phyloP scores from a whole-genome alignment of 129 eudicot genomes.

The Tagetes patula region DNA sequence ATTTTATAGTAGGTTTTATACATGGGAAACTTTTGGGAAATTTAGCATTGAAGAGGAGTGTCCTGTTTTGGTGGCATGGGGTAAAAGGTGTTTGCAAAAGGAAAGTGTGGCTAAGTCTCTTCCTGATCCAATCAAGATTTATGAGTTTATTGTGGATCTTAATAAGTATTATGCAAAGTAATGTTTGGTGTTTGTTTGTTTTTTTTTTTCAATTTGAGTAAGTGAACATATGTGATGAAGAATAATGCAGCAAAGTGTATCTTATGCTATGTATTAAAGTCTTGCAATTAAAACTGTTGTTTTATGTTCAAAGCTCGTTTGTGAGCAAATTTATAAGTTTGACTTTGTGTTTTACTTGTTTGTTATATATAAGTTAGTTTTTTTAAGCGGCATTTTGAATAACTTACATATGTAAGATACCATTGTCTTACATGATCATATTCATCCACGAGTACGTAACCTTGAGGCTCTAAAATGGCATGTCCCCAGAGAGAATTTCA shows the following conservation, averaged over 20 bases:
- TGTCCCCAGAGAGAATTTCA: too few species aligned
- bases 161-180: conserved; percentile 26
- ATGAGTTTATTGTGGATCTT: conserved; percentile 28
- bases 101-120: conserved; percentile 38
- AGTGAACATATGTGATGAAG: not conserved
- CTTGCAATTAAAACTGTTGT: not conserved
- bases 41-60: conserved; percentile 42
- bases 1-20: conserved; percentile 35
- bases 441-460: too few species aligned
- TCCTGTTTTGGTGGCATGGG: conserved; percentile 38
- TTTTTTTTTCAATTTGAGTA: not conserved
- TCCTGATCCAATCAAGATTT: conserved; percentile 34
- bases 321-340: too few species aligned
- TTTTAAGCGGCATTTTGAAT: too few species aligned
- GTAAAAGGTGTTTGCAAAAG: conserved; percentile 39
- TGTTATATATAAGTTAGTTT: too few species aligned
- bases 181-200: not conserved
- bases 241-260: not conserved
- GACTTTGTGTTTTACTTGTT: not conserved
- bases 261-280: not conserved
- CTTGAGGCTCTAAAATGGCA: too few species aligned
- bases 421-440: too few species aligned
- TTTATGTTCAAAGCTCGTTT: not conserved
- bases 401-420: too few species aligned
- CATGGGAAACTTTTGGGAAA: conserved; percentile 42